phyloP scores from a whole-genome alignment of 176 grass and related monocot genomes.

The Raddia guianensis region DNA sequence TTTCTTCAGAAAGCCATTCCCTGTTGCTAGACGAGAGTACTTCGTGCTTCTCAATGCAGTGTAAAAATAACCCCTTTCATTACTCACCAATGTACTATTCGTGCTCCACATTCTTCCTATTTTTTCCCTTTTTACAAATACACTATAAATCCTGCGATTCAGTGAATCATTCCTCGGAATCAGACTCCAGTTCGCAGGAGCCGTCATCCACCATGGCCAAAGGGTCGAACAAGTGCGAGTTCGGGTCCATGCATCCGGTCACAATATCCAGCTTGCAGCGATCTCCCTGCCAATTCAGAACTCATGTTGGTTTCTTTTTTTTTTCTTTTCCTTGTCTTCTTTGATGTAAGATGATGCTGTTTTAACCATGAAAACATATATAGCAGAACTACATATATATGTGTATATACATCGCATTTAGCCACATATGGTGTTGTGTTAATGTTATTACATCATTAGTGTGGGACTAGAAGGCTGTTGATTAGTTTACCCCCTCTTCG shows the following conservation, averaged over 20 bases:
- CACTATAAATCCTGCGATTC: background rate
- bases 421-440: background rate
- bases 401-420: too few species aligned
- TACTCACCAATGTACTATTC: background rate
- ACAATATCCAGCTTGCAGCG: conserved; percentile 91
- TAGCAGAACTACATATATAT: too few species aligned
- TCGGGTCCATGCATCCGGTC: conserved; percentile 79
- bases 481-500: conserved; percentile 63
- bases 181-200: conserved; percentile 61
- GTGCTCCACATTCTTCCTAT: background rate
- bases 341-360: background rate
- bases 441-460: background rate
- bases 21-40: too few species aligned
- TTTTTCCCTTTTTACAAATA: background rate
- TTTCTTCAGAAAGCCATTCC: too few species aligned
- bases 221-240: conserved; percentile 68
- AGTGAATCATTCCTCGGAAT: conserved; percentile 48
- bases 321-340: background rate
- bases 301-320: background rate
- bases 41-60: background rate
- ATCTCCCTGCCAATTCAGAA: conserved; percentile 53
- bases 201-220: conserved; percentile 80
- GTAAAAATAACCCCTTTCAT: background rate
- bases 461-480: background rate
- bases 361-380: background rate